Evolutionary conservation across 2,329 filamentous ascomycete species (phyloP).

Genomic region (Ascochyta rabiei): DNA sequence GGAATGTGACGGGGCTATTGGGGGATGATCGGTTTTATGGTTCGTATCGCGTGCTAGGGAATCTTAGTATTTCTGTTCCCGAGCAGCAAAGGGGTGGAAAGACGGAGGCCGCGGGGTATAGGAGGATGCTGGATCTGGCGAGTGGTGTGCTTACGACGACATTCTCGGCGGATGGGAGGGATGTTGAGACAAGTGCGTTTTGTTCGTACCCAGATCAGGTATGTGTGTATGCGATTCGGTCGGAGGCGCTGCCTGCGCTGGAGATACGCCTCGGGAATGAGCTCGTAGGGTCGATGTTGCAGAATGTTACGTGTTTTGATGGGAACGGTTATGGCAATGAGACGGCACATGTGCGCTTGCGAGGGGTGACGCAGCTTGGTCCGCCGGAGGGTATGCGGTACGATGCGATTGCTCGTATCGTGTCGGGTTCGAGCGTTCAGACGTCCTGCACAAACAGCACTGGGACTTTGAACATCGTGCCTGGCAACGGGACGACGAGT

Average conservation of each 20-base stretch:
- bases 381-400: slow-evolving; percentile 55
- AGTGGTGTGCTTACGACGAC: slow-evolving; percentile 50
- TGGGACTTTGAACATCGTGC: slow-evolving; percentile 15
- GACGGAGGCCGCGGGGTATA: slow-evolving; percentile 38
- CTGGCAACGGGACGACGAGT: slow-evolving; percentile 22
- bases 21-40: slow-evolving; percentile 52
- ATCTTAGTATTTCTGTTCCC: slow-evolving; percentile 51
- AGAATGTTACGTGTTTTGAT: slow-evolving; percentile 42
- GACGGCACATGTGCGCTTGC: slow-evolving; percentile 30
- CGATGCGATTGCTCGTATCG: slow-evolving; percentile 46
- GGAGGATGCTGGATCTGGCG: slow-evolving; percentile 52
- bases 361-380: slow-evolving; percentile 47
- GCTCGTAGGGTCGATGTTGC: slow-evolving; percentile 37
- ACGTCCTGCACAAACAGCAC: slow-evolving; percentile 17
- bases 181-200: slow-evolving; percentile 49
- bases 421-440: slow-evolving; percentile 21
- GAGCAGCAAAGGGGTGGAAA: slow-evolving; percentile 22
- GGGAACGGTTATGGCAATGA: slow-evolving; percentile 36
- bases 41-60: slow-evolving; percentile 55
- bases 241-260: slow-evolving; percentile 49
- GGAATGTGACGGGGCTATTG: slow-evolving; percentile 50
- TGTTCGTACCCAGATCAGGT: slow-evolving; percentile 54
- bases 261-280: slow-evolving; percentile 53
- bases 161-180: slow-evolving; percentile 36
- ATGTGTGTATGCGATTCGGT: slow-evolving; percentile 48